phyloP scores from a whole-genome alignment of 768 basidiomycete genomes.

The Serendipita indica region DNA sequence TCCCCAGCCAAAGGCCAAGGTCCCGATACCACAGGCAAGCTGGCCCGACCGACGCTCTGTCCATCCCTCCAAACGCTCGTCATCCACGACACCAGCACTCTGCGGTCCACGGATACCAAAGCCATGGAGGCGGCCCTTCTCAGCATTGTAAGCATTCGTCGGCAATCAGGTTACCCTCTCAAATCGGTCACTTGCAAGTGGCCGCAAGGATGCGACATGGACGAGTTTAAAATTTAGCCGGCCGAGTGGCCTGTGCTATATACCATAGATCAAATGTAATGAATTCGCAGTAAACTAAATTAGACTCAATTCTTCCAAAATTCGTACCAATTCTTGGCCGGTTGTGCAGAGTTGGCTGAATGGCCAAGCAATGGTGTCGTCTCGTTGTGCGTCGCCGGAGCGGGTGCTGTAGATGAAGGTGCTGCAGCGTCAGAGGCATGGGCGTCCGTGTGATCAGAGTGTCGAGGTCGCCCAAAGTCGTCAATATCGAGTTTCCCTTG shows the following conservation, averaged over 20 bases:
- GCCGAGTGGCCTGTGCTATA: too few species aligned
- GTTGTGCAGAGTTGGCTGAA: neutral
- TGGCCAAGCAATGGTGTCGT: neutral
- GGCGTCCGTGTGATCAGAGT: neutral
- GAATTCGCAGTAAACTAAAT: too few species aligned
- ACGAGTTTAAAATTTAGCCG: too few species aligned
- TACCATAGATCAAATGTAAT: too few species aligned
- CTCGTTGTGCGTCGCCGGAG: neutral
- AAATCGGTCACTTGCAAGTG: neutral
- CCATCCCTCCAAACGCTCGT: neutral
- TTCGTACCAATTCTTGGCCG: neutral
- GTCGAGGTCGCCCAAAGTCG: conserved; percentile 65
- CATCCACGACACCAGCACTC: neutral
- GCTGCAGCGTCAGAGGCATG: neutral
- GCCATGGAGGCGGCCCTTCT: neutral
- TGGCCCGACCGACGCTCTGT: neutral
- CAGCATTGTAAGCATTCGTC: neutral
- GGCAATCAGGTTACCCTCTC: neutral
- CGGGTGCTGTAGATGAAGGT: neutral
- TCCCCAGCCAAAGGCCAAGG: neutral
- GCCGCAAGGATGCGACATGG: neutral
- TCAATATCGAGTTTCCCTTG: conserved; percentile 65
- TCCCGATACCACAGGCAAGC: neutral
- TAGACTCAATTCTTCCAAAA: conserved; percentile 5
- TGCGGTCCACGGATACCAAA: neutral